Conservation (phyloP, 1,284 basidiomycete genomes). For the Exsudoporus floridanus region DNA sequence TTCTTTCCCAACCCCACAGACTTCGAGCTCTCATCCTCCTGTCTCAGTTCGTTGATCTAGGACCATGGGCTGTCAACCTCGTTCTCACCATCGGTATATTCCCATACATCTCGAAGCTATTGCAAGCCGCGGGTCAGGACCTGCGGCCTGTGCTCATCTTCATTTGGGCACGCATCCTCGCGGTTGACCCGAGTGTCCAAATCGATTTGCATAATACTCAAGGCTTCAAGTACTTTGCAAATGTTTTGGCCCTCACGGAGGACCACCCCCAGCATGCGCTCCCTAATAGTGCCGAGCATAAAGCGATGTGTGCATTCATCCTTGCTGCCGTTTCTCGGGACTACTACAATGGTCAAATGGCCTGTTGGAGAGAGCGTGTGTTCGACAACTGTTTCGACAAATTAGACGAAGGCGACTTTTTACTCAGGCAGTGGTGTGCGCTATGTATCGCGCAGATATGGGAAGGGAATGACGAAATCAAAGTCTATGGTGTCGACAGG, state of each 20-base stretch:
- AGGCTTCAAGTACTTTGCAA: slow-evolving; percentile 89
- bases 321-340: slow-evolving; percentile 91
- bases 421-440: slow-evolving; percentile 92
- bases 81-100: slow-evolving; percentile 99
- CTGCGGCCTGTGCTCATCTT: slow-evolving; percentile 98
- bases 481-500: slow-evolving; percentile 79
- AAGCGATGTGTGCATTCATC: slow-evolving; percentile 99
- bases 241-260: slow-evolving; percentile 68
- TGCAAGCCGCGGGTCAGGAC: slow-evolving; percentile 93
- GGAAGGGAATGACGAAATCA: slow-evolving; percentile 91
- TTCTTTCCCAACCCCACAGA: slow-evolving; percentile 95
- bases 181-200: slow-evolving; percentile 93
- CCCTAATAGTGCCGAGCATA: slow-evolving; percentile 94
- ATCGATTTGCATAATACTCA: slow-evolving; percentile 85
- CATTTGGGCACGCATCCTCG: slow-evolving; percentile 97
- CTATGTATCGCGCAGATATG: slow-evolving; percentile 95
- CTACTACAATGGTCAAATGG: slow-evolving; percentile 82
- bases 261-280: slow-evolving; percentile 55
- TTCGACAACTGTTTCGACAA: slow-evolving; percentile 89
- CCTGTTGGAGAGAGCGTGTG: slow-evolving; percentile 82
- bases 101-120: slow-evolving; percentile 95
- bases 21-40: slow-evolving; percentile 95
- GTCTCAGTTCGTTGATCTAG: slow-evolving; percentile 96
- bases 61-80: slow-evolving; percentile 97
- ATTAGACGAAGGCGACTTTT: slow-evolving; percentile 86